Evolutionary conservation across 1,284 basidiomycete species (phyloP).

Genomic region (Laetiporus sulphureus): DNA sequence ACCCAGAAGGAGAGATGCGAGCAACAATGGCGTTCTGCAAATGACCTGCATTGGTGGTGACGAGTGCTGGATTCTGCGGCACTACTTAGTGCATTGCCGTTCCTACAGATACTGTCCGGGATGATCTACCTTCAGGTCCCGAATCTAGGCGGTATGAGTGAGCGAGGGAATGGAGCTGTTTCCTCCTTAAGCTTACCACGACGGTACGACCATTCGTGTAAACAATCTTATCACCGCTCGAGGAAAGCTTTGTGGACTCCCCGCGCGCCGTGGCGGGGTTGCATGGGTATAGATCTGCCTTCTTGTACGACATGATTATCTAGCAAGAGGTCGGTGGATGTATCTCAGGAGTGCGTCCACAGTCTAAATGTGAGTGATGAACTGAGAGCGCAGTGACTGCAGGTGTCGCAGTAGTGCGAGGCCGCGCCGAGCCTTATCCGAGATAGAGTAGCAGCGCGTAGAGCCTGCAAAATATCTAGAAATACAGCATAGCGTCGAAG

Average conservation of each 20-base stretch:
- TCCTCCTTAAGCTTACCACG: constrained; percentile 50
- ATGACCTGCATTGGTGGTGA: constrained; percentile 72
- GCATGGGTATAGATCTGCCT: constrained; percentile 55
- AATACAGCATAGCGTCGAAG: too few species aligned
- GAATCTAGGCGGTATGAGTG: constrained; percentile 35
- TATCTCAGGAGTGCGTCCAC: too few species aligned
- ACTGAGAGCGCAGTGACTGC: too few species aligned
- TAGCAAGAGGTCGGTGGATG: too few species aligned
- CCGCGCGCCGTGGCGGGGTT: constrained; percentile 75
- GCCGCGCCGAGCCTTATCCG: too few species aligned
- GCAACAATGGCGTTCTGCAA: constrained; percentile 84
- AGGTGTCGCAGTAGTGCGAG: too few species aligned
- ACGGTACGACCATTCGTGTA: constrained; percentile 86
- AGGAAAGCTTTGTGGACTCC: constrained; percentile 75
- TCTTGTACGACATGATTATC: constrained; percentile 56
- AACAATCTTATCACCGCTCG: constrained; percentile 79
- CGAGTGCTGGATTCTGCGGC: constrained; percentile 48
- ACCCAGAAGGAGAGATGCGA: constrained; percentile 89
- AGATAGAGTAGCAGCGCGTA: too few species aligned
- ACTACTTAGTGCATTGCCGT: background rate
- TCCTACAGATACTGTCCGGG: background rate
- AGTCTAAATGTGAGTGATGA: too few species aligned
- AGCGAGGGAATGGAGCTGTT: background rate
- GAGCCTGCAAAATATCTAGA: too few species aligned
- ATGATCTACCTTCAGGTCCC: constrained; percentile 47